A percentile compares a stretch with the other conserved stretches of the same genome.
These are phyloP conservation scores for Diaporthe sp. DNA, from an alignment of 2,329 filamentous ascomycete genomes.

Conservation along the genomic window DNA sequence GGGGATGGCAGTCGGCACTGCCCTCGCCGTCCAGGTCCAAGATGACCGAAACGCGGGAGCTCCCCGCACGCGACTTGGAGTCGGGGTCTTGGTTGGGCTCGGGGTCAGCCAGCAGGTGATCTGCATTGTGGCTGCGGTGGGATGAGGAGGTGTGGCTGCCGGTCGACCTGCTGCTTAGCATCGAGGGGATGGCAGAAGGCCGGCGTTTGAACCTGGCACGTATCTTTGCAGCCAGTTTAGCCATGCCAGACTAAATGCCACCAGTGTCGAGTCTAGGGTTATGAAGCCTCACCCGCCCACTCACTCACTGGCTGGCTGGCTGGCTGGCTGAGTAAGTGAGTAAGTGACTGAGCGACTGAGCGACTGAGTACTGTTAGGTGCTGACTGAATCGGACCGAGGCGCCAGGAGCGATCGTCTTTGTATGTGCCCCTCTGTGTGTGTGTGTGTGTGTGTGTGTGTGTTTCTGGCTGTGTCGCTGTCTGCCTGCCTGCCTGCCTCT, in stretches of 20 bases:
- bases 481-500: not conserved
- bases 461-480: not conserved
- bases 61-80: slow-evolving; percentile 22
- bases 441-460: not conserved
- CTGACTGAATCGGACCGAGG: not conserved
- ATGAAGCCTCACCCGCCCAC: not conserved
- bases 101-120: slow-evolving; percentile 21
- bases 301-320: not conserved
- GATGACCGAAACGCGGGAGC: slow-evolving; percentile 27
- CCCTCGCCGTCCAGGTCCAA: slow-evolving; percentile 16
- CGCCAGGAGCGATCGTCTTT: not conserved
- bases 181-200: slow-evolving; percentile 51
- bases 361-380: not conserved
- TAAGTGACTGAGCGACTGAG: not conserved
- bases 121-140: slow-evolving; percentile 25
- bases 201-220: slow-evolving; percentile 58
- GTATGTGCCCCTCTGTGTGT: not conserved
- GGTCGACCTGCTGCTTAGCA: slow-evolving; percentile 46
- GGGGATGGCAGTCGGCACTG: not conserved
- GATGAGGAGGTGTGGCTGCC: slow-evolving; percentile 40
- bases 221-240: slow-evolving; percentile 58
- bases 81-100: slow-evolving; percentile 7
- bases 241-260: slow-evolving; percentile 46
- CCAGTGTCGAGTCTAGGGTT: not conserved
- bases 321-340: not conserved